These are phyloP conservation scores for Fusarium oligoseptatum DNA, from an alignment of 2,329 filamentous ascomycete species.

Conservation along the genomic window DNA sequence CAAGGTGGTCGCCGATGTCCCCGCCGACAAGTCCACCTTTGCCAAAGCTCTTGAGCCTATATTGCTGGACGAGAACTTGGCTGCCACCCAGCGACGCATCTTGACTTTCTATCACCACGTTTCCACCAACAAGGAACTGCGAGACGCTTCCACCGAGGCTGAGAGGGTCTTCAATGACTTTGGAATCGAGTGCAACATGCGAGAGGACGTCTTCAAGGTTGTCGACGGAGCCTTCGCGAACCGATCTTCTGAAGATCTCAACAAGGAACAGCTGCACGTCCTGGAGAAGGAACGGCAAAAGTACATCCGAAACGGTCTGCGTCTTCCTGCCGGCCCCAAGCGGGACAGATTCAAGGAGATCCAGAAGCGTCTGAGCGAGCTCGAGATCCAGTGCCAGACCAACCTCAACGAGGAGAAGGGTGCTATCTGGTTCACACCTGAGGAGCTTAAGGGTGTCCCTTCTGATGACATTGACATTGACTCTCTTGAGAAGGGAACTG, in stretches of 20 bases:
- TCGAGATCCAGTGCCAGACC: slow-evolving; percentile 82
- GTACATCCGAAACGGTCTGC: slow-evolving; percentile 82
- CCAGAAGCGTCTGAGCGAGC: slow-evolving; percentile 81
- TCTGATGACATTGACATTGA: slow-evolving; percentile 75
- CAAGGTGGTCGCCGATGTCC: slow-evolving; percentile 73
- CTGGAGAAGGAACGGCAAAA: slow-evolving; percentile 83
- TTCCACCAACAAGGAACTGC: slow-evolving; percentile 74
- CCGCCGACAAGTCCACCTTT: slow-evolving; percentile 65
- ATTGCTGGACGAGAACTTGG: slow-evolving; percentile 77
- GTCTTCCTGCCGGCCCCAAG: slow-evolving; percentile 76
- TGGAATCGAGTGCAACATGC: slow-evolving; percentile 82
- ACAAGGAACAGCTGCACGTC: slow-evolving; percentile 77
- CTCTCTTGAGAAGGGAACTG: slow-evolving; percentile 77
- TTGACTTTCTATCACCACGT: slow-evolving; percentile 86
- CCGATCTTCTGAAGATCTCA: slow-evolving; percentile 67
- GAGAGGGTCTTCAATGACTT: slow-evolving; percentile 84
- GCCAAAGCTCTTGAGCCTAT: slow-evolving; percentile 73
- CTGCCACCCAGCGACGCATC: slow-evolving; percentile 72
- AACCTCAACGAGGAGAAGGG: slow-evolving; percentile 86
- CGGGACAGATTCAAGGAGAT: slow-evolving; percentile 88
- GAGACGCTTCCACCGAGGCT: slow-evolving; percentile 82
- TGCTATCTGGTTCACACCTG: slow-evolving; percentile 81
- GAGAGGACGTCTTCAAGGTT: slow-evolving; percentile 82
- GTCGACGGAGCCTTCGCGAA: slow-evolving; percentile 70
- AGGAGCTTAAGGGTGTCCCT: slow-evolving; percentile 82